These are phyloP conservation scores for Vitis rupestris DNA, from an alignment of 164 flowering plant species.

Conservation along the genomic window DNA sequence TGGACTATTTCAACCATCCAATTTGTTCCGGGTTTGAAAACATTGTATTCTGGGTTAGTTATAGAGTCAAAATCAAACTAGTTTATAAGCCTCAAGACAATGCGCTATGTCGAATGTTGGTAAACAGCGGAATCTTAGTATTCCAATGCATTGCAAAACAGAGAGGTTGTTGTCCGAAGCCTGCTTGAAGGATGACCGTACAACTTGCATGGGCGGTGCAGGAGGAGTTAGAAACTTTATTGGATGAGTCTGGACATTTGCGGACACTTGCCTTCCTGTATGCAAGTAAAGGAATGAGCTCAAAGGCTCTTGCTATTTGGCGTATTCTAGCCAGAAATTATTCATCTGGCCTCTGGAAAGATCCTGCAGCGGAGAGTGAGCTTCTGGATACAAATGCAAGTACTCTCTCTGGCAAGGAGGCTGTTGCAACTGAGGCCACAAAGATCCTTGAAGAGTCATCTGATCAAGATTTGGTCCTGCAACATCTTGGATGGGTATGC, in stretches of 20 bases:
- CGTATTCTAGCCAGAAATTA: conserved; percentile 70
- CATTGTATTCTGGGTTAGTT: conserved; percentile 10
- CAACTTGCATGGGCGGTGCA: conserved; percentile 79
- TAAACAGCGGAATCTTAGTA: conserved; percentile 47
- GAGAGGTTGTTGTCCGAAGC: conserved; percentile 46
- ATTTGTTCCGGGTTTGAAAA: conserved; percentile 10
- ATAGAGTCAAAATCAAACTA: conserved; percentile 13
- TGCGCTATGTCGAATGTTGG: conserved; percentile 44
- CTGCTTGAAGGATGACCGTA: conserved; percentile 74
- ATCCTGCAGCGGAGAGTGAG: conserved; percentile 28
- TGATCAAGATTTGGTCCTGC: conserved; percentile 76
- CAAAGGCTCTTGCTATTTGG: conserved; percentile 85
- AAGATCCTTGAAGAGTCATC: conserved; percentile 88
- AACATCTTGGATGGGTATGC: conserved; percentile 96
- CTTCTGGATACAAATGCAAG: conserved; percentile 19
- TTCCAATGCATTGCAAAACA: conserved; percentile 53
- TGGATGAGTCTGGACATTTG: conserved; percentile 91
- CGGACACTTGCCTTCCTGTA: conserved; percentile 91
- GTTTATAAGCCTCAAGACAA: conserved; percentile 39
- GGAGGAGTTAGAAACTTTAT: conserved; percentile 94
- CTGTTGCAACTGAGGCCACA: conserved; percentile 84
- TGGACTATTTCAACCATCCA: not conserved
- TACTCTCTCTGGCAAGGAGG: conserved; percentile 47
- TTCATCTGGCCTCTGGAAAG: conserved; percentile 63
- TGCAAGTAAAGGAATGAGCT: conserved; percentile 82